Percentiles rank a stretch among this genome's conserved stretches.
Evolutionary conservation across 495 filamentous ascomycete species (phyloP).

Genomic region (Coniosporium apollinis): DNA sequence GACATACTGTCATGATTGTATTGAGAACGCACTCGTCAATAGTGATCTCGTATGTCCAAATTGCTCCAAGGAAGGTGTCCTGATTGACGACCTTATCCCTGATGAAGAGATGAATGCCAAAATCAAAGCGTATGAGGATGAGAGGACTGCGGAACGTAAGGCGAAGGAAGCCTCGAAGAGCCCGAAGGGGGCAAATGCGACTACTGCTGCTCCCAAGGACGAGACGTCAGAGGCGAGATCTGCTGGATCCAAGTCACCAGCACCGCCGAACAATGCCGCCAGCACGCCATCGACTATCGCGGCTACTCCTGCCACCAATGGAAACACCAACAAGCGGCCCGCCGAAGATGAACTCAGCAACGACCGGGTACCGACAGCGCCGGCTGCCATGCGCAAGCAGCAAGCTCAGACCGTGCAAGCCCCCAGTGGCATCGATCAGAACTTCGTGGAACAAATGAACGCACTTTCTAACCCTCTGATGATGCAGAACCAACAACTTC

Average conservation of each 20-base stretch:
- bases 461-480: conserved; percentile 11
- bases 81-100: conserved; percentile 75
- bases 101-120: conserved; percentile 65
- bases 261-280: conserved; percentile 6
- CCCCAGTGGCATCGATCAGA: conserved; percentile 8
- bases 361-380: conserved; percentile 42
- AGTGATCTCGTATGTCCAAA: conserved; percentile 91
- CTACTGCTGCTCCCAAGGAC: not conserved
- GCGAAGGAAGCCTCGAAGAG: conserved; percentile 38
- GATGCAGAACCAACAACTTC: conserved; percentile 7
- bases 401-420: conserved; percentile 15
- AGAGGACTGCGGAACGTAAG: conserved; percentile 42
- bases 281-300: not conserved
- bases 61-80: conserved; percentile 74
- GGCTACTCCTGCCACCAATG: conserved; percentile 7
- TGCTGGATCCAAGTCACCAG: conserved; percentile 1
- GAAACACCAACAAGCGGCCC: conserved; percentile 53
- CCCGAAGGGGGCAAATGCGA: conserved; percentile 15
- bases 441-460: conserved; percentile 19
- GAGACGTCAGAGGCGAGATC: not conserved
- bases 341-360: conserved; percentile 58
- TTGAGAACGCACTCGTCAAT: conserved; percentile 91
- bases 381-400: conserved; percentile 27
- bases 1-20: conserved; percentile 98
- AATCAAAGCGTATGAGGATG: conserved; percentile 61